Conservation (phyloP, 1,139 yeast species). For the Zygosaccharomyces sapae region DNA sequence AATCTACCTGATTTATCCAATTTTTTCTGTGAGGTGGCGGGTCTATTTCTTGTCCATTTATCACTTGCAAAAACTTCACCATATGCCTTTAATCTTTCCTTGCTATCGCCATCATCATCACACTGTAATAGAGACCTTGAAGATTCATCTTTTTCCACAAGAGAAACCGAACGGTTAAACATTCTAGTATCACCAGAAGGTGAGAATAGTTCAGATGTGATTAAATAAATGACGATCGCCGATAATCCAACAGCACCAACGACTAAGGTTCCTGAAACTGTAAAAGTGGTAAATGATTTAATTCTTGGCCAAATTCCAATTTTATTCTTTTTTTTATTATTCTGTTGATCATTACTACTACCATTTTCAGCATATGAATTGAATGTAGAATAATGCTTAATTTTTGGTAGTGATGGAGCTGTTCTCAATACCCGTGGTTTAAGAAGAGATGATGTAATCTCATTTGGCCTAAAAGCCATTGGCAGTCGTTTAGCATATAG, state of each 20-base stretch:
- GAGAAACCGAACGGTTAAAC: constrained; percentile 76
- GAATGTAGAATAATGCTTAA: constrained; percentile 15
- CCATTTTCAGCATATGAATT: constrained; percentile 11
- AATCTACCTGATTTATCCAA: constrained; percentile 71
- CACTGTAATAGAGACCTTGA: constrained; percentile 58
- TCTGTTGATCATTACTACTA: background rate
- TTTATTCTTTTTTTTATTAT: constrained; percentile 17
- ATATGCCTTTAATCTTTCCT: constrained; percentile 70
- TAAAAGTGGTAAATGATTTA: constrained; percentile 56
- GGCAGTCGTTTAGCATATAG: background rate
- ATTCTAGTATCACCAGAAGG: constrained; percentile 91
- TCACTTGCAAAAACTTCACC: constrained; percentile 65
- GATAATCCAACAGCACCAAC: constrained; percentile 65
- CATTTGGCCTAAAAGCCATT: background rate
- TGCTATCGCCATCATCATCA: constrained; percentile 38
- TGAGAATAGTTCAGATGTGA: constrained; percentile 71
- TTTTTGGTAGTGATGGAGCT: background rate
- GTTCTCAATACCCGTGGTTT: background rate
- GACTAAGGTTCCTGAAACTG: constrained; percentile 57
- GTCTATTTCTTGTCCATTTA: constrained; percentile 85
- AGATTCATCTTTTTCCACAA: constrained; percentile 62
- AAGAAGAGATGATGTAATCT: background rate
- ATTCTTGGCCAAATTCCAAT: constrained; percentile 40
- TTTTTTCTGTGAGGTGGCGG: constrained; percentile 55
- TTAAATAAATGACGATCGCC: constrained; percentile 67